These are phyloP conservation scores for Cercospora janseana DNA, from an alignment of 2,329 filamentous ascomycete species.

Conservation along the genomic window DNA sequence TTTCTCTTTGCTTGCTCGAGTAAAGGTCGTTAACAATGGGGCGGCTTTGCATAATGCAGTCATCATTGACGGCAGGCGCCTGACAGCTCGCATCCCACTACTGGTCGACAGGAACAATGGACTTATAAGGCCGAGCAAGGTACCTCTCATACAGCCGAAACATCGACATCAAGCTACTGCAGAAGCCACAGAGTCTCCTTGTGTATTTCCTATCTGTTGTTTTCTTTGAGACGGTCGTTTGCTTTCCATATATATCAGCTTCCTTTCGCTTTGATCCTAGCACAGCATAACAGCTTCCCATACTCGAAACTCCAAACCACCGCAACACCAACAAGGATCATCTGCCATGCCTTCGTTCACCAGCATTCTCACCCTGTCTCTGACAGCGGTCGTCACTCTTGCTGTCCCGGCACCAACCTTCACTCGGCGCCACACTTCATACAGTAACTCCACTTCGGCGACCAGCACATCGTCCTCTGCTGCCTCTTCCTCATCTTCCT, in stretches of 20 bases:
- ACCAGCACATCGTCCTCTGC: slow-evolving; percentile 27
- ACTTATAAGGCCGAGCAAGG: slow-evolving; percentile 5
- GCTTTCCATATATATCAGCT: slow-evolving; percentile 11
- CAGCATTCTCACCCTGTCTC: slow-evolving; percentile 5
- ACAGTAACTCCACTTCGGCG: slow-evolving; percentile 31
- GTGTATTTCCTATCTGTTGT: slow-evolving; percentile 7
- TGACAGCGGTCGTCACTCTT: slow-evolving; percentile 6
- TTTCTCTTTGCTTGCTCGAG: slow-evolving; percentile 5
- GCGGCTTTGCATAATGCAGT: background rate
- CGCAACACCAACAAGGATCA: background rate
- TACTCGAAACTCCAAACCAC: background rate
- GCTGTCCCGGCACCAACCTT: slow-evolving; percentile 24
- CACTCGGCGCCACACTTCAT: slow-evolving; percentile 32
- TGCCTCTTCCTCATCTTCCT: slow-evolving; percentile 28
- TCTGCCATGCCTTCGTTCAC: slow-evolving; percentile 11
- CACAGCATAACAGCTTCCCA: background rate
- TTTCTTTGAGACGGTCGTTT: slow-evolving; percentile 18
- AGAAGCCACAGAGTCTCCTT: slow-evolving; percentile 11
- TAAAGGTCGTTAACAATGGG: background rate
- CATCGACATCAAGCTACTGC: slow-evolving; percentile 11
- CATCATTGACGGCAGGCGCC: background rate
- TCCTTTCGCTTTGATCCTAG: background rate
- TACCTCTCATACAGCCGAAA: background rate
- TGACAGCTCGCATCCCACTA: background rate
- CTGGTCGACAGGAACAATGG: background rate